Evolutionary conservation across 2,329 filamentous ascomycete species (phyloP), one percentile per base, ranked within the genome.

Genomic region (Fusarium solani-melongenae): DNA sequence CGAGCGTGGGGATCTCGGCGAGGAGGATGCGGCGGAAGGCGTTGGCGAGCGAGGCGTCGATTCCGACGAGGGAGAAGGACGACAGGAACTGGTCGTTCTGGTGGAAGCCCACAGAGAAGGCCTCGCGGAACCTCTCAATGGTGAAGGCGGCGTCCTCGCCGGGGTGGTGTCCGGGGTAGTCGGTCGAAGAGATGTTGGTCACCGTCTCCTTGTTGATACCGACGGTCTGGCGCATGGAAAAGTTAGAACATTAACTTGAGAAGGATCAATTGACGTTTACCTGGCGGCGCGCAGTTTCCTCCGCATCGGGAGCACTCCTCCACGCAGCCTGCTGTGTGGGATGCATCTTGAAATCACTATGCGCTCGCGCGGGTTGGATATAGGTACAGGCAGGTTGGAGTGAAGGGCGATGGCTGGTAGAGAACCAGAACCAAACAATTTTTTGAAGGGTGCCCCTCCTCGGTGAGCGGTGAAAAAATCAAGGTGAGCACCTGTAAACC

Each of bases 21-120:
- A 99, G 93, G 79, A 98, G 89, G 78, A 98, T 98, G 78, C 96
- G 94, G 70, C 96, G 95, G 87, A 98, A 98, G 80, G 97, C 96
- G 82, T 99, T 99, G 80, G 96, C 94, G 81, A 99, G 91, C 63
- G 94, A 92, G 79, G 96, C 95, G 82, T 99, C 96, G 78, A 98
- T 86, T 76, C 96, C 95, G 78, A 98, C 89, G 73, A 99, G 91
- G 36, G 95, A 98, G 86, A 99, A 99, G 64, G 92, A 92, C 49
- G 94, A 87, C 79, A 98, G 91, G 80, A 91, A 89, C 67, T 89
- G 88, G 57, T 93, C 88, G 82, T 97, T 96, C 76, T 93, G 88
- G 88, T 98, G 94, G 82, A 98, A 97, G 74, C 93, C 83, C 80
- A 99, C 88, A 69, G 88, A 86, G 81, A 97, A 92, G 76, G 86